Evolutionary conservation across 192 early-diverging fungal species (phyloP).

Genomic region (Linnemannia exigua): DNA sequence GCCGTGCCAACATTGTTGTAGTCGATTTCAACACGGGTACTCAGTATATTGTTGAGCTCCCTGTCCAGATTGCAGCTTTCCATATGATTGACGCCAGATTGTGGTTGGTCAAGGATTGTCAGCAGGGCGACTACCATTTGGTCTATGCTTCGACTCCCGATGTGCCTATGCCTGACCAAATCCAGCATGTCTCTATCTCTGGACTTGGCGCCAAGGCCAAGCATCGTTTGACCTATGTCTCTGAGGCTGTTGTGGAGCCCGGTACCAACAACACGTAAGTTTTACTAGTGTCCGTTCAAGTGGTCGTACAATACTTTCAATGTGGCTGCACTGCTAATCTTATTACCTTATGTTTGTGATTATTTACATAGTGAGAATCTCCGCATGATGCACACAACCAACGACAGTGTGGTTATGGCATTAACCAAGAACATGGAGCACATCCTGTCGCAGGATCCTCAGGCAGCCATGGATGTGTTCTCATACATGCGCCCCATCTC

Average conservation of each 20-base stretch:
- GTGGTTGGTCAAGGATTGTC: constrained; percentile 65
- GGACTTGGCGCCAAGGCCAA: constrained; percentile 55
- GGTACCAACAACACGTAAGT: constrained; percentile 38
- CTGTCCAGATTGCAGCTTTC: constrained; percentile 60
- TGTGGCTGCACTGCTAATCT: not conserved
- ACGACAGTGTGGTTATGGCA: constrained; percentile 51
- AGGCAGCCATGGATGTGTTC: constrained; percentile 55
- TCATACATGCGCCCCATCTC: constrained; percentile 60
- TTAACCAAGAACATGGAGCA: constrained; percentile 51
- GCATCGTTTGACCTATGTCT: constrained; percentile 53
- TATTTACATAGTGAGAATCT: constrained; percentile 19
- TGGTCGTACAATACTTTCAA: too few species aligned
- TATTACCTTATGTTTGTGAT: not conserved
- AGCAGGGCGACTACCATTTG: constrained; percentile 53
- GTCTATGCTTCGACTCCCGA: constrained; percentile 43
- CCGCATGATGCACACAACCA: constrained; percentile 54
- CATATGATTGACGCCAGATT: constrained; percentile 57
- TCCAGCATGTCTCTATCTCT: constrained; percentile 40
- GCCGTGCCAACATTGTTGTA: constrained; percentile 58
- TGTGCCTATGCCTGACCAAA: constrained; percentile 30
- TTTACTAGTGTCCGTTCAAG: not conserved
- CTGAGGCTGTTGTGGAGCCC: constrained; percentile 26
- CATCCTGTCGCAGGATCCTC: constrained; percentile 21
- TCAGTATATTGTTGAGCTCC: constrained; percentile 64
- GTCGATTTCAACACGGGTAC: constrained; percentile 69